Base-by-base conservation (phyloP, 139 green algal species). In the Astrephomene gubernaculifera region DNA sequence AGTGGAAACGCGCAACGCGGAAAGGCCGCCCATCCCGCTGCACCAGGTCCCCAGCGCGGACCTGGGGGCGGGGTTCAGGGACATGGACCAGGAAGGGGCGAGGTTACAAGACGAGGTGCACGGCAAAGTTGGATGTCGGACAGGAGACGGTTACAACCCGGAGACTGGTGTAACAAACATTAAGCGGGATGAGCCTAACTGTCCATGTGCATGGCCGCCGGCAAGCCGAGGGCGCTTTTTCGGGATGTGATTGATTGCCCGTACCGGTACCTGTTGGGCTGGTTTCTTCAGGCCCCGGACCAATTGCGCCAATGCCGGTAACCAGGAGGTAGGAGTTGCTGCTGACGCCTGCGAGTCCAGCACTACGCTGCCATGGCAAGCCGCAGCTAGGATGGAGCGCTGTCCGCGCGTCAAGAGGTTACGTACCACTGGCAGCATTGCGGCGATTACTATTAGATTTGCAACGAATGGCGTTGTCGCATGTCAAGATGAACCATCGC, bases 31-130 rank as follows among this genome's bases (percentile, higher is more conserved):
- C 81, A 31, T 80, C 81, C 2, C 54, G 57, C 36, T 72, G 52
- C 29, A 86, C 81, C 67, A 86, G 61, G 57, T 86, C 81, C 17
- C 81, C 81, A 0, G 69, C 53, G 3, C 67, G 81, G 27, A 86
- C 39, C 81, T 86, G 68, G 0, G 24, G 36, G 64, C 36, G 52
- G 8, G 60, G 22, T 24, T 5, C 39, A n/a, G 24, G 5, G 52
- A 4, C 33, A 33, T n/a, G 29, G 43, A 52, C 10, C n/a, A 86
- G 39, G 33, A 64, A 12, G 44, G 52, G n/a, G n/a, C n/a, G n/a
- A n/a, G n/a, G n/a, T n/a, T n/a, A n/a, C n/a, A n/a, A n/a, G n/a
- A n/a, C n/a, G n/a, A n/a, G n/a, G n/a, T n/a, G n/a, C n/a, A n/a
- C n/a, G n/a, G n/a, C n/a, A n/a, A n/a, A n/a, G n/a, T n/a, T n/a